phyloP scores from a whole-genome alignment of 2,329 filamentous ascomycete genomes.

The Hypoxylon sp. region DNA sequence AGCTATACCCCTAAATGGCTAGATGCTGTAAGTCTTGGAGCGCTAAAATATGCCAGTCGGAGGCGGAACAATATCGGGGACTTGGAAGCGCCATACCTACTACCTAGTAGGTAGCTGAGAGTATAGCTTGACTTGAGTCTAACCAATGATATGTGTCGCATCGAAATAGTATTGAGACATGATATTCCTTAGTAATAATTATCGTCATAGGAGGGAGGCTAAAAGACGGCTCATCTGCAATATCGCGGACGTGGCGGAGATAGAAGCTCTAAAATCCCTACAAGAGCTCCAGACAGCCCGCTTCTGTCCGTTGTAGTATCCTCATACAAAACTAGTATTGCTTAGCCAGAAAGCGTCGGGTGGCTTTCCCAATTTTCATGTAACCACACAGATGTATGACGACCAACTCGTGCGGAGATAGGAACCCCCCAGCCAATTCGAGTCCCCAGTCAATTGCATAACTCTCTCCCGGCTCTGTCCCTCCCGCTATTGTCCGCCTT shows the following conservation, averaged over 20 bases:
- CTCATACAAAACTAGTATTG: not conserved
- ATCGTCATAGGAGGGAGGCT: not conserved
- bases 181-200: constrained; percentile 3
- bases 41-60: not conserved
- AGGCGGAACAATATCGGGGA: not conserved
- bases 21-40: constrained; percentile 15
- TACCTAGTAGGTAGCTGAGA: not conserved
- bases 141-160: not conserved
- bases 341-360: not conserved
- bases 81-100: too few relatives aligned
- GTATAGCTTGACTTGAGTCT: not conserved
- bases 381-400: not conserved
- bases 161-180: not conserved
- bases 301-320: not conserved
- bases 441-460: not conserved
- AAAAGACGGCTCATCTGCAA: constrained; percentile 1
- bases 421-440: not conserved
- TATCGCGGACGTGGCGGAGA: constrained; percentile 25
- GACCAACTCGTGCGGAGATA: not conserved
- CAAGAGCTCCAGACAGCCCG: not conserved
- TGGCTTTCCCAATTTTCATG: not conserved
- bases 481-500: not conserved
- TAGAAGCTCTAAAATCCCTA: constrained; percentile 13
- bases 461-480: not conserved
- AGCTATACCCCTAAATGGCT: not conserved